Evolutionary conservation across 768 basidiomycete genomes (phyloP), one percentile per base, ranked within the genome.

Genomic region (Pleurotus pulmonarius): DNA sequence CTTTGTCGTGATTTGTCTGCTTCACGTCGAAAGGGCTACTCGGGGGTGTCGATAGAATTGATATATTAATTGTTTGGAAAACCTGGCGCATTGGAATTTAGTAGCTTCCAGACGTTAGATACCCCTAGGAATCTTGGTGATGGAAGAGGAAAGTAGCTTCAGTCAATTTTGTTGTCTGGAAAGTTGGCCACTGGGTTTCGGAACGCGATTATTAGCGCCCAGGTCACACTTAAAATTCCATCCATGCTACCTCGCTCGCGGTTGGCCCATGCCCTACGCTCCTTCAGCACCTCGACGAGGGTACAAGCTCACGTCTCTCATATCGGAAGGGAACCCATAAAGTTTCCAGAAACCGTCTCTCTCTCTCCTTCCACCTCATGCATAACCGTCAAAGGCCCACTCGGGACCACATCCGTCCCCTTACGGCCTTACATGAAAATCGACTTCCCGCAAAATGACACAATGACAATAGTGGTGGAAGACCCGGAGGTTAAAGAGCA

Each of bases 401-500:
- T 80, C 13, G 80, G 80, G 38, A 71, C 67, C 5, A 78, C 79
- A 39, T 71, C 73, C 11, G 70, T 82, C 37, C 76, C 76, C 43
- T 73, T 82, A 44, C 70, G 76, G 56, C 65, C 73, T 6, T 82
- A 76, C 62, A 75, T 82, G 69, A 72, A 72, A 56, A 67, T 82
- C 56, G 70, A 70, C 49, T 73, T 75, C 47, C 69, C 77, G 1
- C 67, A 73, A 40, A 65, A 72, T 45, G 66, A 70, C 57, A 67
- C 67, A 12, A 65, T 82, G 62, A 68, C 73, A n/a, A 67, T 83
- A 20, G 58, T 79, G 5, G 85, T 96, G 44, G 80, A 88, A 61
- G 78, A 93, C 64, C 76, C 88, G 1, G 75, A 79, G 41, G 67
- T 83, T 49, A 90, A 92, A 68, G 73, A 83, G 52, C 95, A 98